Conservation (phyloP, 2,329 filamentous ascomycete species). For the Phyllosticta paracitricarpa region DNA sequence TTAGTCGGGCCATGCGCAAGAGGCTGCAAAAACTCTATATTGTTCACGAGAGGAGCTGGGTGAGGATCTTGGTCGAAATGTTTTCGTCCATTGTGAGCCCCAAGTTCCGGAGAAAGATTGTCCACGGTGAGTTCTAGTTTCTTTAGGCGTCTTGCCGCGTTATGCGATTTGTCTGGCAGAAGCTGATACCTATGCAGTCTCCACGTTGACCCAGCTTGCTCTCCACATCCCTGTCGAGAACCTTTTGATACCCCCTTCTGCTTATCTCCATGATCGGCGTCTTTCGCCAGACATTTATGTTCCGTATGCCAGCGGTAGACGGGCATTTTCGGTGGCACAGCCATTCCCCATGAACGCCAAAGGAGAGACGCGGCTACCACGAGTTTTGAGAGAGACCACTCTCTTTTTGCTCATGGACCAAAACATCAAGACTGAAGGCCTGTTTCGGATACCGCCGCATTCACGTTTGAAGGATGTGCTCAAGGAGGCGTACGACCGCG, state of each 20-base stretch:
- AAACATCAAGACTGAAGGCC: conserved; percentile 40
- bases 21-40: conserved; percentile 46
- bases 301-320: conserved; percentile 35
- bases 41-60: conserved; percentile 48
- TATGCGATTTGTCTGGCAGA: background rate
- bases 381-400: conserved; percentile 44
- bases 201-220: conserved; percentile 39
- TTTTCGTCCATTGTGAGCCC: conserved; percentile 48
- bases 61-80: conserved; percentile 45
- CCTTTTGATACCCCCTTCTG: conserved; percentile 44
- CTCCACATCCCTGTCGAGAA: conserved; percentile 42
- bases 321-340: conserved; percentile 38
- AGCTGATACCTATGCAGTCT: conserved; percentile 27
- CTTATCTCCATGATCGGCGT: conserved; percentile 45
- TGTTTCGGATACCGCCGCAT: conserved; percentile 46
- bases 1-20: conserved; percentile 45
- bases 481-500: conserved; percentile 45
- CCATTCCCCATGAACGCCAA: conserved; percentile 37
- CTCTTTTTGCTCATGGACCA: conserved; percentile 40
- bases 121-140: conserved; percentile 34
- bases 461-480: conserved; percentile 39
- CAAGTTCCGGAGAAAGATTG: conserved; percentile 48
- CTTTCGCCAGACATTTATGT: conserved; percentile 38
- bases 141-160: too few relatives aligned
- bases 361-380: conserved; percentile 39